These are phyloP conservation scores for Myochromella boudieri DNA, from an alignment of 768 basidiomycete genomes.

Conservation along the genomic window DNA sequence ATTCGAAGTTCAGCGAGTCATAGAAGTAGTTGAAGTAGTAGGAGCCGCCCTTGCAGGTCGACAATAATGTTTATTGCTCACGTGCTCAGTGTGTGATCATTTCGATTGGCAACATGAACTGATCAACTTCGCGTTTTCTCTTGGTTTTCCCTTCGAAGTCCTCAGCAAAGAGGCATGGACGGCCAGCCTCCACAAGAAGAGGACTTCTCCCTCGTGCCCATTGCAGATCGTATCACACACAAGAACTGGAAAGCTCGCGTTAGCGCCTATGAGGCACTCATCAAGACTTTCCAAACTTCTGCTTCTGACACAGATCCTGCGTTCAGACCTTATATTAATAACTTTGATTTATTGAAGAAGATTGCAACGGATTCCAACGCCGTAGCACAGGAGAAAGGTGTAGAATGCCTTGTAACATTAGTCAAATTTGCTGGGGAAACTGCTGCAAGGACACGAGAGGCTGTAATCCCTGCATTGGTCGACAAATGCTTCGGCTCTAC, in stretches of 20 bases:
- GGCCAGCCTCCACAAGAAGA: conserved; percentile 91
- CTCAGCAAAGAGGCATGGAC: conserved; percentile 58
- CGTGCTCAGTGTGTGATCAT: conserved; percentile 14
- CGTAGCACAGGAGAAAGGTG: conserved; percentile 96
- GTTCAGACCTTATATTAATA: conserved; percentile 85
- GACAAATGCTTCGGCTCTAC: conserved; percentile 95
- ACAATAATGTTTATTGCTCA: conserved; percentile 13
- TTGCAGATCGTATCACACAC: conserved; percentile 81
- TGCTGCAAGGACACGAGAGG: conserved; percentile 75
- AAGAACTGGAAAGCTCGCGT: conserved; percentile 99
- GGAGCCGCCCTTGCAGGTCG: conserved; percentile 54
- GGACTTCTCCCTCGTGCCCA: conserved; percentile 80
- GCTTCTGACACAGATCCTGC: conserved; percentile 93
- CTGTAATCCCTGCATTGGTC: conserved; percentile 86
- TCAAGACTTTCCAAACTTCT: conserved; percentile 84
- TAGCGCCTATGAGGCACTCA: conserved; percentile 86
- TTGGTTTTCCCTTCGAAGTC: conserved; percentile 3
- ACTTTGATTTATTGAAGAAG: conserved; percentile 79
- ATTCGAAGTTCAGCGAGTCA: conserved; percentile 50
- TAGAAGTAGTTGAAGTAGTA: conserved; percentile 57
- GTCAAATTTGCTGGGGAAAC: conserved; percentile 92
- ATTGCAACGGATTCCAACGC: conserved; percentile 90
- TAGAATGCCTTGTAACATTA: conserved; percentile 83
- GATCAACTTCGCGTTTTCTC: conserved; percentile 16
- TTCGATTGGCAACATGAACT: conserved; percentile 11